These are phyloP conservation scores for Fraxinus platypoda DNA, from an alignment of 305 asterid genomes.

Conservation along the genomic window DNA sequence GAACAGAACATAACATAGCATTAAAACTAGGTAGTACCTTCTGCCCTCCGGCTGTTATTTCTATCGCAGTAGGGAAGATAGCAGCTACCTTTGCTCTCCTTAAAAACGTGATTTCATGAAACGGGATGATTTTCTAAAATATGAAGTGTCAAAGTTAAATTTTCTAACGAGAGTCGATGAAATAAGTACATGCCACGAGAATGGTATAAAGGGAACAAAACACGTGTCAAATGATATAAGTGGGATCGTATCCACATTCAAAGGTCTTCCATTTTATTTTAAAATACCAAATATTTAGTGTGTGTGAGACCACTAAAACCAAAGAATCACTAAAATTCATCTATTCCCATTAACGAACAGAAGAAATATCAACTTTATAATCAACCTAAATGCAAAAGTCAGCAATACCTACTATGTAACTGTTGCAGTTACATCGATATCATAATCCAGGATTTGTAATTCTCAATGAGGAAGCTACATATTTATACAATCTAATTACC, in stretches of 20 bases:
- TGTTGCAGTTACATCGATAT: background rate
- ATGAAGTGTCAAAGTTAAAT: conserved; percentile 24
- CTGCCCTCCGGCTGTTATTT: conserved; percentile 79
- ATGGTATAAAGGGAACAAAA: background rate
- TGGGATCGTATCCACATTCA: background rate
- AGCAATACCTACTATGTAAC: background rate
- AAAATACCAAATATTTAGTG: background rate
- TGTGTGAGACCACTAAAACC: background rate
- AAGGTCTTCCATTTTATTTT: background rate
- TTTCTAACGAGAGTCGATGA: conserved; percentile 18
- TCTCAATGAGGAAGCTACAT: background rate
- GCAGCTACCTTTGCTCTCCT: conserved; percentile 89
- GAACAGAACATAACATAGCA: background rate
- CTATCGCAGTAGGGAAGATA: conserved; percentile 94
- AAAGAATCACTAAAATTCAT: conserved; percentile 17
- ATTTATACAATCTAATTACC: background rate
- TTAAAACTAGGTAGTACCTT: conserved; percentile 51
- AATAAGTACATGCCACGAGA: background rate
- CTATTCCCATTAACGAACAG: conserved; percentile 7
- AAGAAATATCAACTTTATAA: background rate
- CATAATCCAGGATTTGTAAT: background rate
- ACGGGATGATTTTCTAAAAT: conserved; percentile 72
- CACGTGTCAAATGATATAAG: conserved; percentile 7
- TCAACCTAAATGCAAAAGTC: background rate
- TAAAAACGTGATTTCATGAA: conserved; percentile 71